A percentile compares a stretch with the other conserved stretches of the same genome.
These are phyloP conservation scores for Monotropa hypopitys DNA, from an alignment of 179 eudicot species.

Conservation along the genomic window DNA sequence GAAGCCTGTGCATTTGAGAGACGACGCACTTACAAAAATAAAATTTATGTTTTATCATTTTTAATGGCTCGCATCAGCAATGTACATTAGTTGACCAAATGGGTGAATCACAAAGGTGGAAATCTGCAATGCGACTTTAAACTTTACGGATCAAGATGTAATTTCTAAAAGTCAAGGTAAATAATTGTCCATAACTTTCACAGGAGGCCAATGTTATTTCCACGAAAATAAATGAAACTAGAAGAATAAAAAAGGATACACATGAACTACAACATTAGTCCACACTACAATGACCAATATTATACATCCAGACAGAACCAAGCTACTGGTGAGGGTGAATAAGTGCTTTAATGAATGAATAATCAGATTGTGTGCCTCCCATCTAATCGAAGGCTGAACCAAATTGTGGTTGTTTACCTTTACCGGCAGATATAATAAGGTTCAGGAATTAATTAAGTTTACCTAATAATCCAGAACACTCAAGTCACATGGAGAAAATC, in stretches of 20 bases:
- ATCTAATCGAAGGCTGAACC: too few relatives aligned
- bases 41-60: not conserved
- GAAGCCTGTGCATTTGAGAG: not conserved
- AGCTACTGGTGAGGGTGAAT: too few relatives aligned
- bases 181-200: not conserved
- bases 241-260: too few relatives aligned
- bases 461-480: not conserved
- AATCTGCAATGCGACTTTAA: not conserved
- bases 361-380: too few relatives aligned
- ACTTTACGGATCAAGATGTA: not conserved
- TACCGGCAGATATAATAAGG: too few relatives aligned
- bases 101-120: not conserved
- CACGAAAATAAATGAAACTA: not conserved
- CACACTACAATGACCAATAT: too few relatives aligned
- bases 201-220: not conserved
- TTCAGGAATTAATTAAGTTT: too few relatives aligned
- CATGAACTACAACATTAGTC: too few relatives aligned
- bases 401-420: too few relatives aligned
- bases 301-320: too few relatives aligned
- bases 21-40: not conserved
- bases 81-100: too few relatives aligned
- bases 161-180: not conserved
- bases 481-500: not conserved
- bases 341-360: too few relatives aligned
- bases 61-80: not conserved